Base-by-base conservation (phyloP, 164 flowering plant genomes). In the Taxillus chinensis region DNA sequence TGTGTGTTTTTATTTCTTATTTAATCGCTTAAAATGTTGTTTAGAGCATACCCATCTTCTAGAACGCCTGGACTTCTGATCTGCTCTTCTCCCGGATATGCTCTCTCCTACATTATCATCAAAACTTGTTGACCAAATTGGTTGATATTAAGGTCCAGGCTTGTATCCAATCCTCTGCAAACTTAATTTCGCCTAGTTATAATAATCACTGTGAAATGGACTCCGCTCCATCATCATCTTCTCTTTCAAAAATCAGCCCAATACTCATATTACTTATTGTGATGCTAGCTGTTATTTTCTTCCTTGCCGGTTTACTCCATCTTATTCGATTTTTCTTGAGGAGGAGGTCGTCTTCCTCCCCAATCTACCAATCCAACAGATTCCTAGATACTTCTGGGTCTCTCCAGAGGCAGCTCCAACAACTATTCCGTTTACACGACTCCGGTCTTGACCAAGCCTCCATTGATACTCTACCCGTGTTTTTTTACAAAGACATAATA, bases 381-480 rank as follows among this genome's bases (percentile, higher is more conserved):
- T 68, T 63, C 78, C 73, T 79, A 8, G 87, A 82, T 38, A 62
- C 61, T 62, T 76, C 80, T 3, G 68, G 62, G 39, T 73, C 85
- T 68, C 69, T 86, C 38, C 92, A 86, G 58, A 79, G 95, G 59
- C 97, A 90, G 73, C 79, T 90, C 3, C 95, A 85, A 43, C 96
- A 90, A 65, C 96, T 88, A 16, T 90, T 90, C 65, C 84, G 77
- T 56, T 70, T 82, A 15, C 97, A 91, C 65, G 93, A 91, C 68
- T 83, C 90, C 3, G 97, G 97, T 63, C 78, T 91, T 41, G 97
- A 91, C 63, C 93, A 86, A 68, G 72, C 90, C 59, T 73, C 73
- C 54, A 83, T 91, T 16, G 97, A 91, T 64, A 77, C 93, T 15
- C 78, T 91, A 8, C 97, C 96, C 5, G 80, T 86, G 37, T 91